A percentile compares a stretch with the other conserved stretches of the same genome.
Evolutionary conservation across 2,329 filamentous ascomycete species (phyloP).

Genomic region (Xylaria sp.): DNA sequence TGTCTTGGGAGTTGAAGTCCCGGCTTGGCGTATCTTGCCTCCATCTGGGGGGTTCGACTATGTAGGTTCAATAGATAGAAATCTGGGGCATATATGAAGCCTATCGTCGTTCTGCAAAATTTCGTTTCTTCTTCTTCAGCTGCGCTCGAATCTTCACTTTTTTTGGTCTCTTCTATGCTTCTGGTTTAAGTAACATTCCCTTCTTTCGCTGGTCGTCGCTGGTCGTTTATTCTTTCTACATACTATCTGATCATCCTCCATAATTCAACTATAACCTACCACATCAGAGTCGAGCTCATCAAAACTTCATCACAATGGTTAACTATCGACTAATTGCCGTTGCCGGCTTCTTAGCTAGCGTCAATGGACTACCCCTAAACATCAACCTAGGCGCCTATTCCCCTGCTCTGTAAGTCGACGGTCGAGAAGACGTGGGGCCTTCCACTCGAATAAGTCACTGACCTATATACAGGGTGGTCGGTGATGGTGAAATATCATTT

Average conservation of each 20-base stretch:
- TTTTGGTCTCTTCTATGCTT: slow-evolving; percentile 37
- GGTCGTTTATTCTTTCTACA: slow-evolving; percentile 42
- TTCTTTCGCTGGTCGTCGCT: slow-evolving; percentile 45
- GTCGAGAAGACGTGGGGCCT: background rate
- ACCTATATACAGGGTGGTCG: slow-evolving; percentile 42
- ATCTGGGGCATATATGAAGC: slow-evolving; percentile 43
- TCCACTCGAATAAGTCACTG: slow-evolving; percentile 18
- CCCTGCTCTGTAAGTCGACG: slow-evolving; percentile 47
- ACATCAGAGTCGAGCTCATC: background rate
- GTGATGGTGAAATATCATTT: slow-evolving; percentile 45
- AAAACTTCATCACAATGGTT: slow-evolving; percentile 43
- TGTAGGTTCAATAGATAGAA: background rate
- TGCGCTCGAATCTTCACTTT: slow-evolving; percentile 43
- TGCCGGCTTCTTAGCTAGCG: slow-evolving; percentile 45
- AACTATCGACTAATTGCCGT: slow-evolving; percentile 44
- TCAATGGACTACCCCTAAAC: slow-evolving; percentile 46
- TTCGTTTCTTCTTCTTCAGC: slow-evolving; percentile 37
- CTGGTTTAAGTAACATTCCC: slow-evolving; percentile 32
- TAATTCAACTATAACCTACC: slow-evolving; percentile 3
- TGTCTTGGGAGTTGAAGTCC: slow-evolving; percentile 28
- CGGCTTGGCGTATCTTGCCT: slow-evolving; percentile 27
- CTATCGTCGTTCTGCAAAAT: slow-evolving; percentile 29
- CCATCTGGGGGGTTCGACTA: background rate
- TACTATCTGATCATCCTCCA: slow-evolving; percentile 25
- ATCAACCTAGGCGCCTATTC: slow-evolving; percentile 54